phyloP scores from a whole-genome alignment of 345 rosid species.

The Sonneratia alba region DNA sequence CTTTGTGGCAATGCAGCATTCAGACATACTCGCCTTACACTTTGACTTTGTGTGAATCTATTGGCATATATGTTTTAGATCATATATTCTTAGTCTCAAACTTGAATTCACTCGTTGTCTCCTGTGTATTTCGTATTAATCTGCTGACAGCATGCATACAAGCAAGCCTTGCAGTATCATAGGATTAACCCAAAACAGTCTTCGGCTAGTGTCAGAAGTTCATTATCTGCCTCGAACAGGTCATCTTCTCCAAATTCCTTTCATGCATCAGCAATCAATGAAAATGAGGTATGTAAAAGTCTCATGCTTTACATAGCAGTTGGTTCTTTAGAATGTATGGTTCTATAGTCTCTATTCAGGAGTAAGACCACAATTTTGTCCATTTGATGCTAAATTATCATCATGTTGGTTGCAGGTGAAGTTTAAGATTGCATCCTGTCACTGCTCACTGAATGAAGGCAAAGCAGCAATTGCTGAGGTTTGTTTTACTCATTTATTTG shows the following conservation, averaged over 20 bases:
- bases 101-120: background rate
- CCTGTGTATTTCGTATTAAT: slow-evolving; percentile 3
- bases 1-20: background rate
- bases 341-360: background rate
- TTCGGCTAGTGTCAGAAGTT: slow-evolving; percentile 50
- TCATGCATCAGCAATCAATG: slow-evolving; percentile 53
- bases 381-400: slow-evolving; percentile 1
- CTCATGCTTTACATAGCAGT: background rate
- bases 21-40: background rate
- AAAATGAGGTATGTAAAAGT: slow-evolving; percentile 56
- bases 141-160: slow-evolving; percentile 53
- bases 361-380: slow-evolving; percentile 1
- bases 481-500: slow-evolving; percentile 10
- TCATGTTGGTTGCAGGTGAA: slow-evolving; percentile 44
- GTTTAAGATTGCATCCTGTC: slow-evolving; percentile 92
- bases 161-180: slow-evolving; percentile 77
- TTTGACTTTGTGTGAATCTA: background rate
- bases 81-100: background rate
- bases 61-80: background rate
- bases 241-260: slow-evolving; percentile 81
- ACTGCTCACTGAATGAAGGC: slow-evolving; percentile 54
- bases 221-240: slow-evolving; percentile 55
- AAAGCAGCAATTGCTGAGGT: slow-evolving; percentile 89
- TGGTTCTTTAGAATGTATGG: background rate
- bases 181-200: slow-evolving; percentile 71